Evolutionary conservation across 805 yeast genomes (phyloP), one percentile per base, ranked within the genome.

Genomic region (Saccharomycopsis olivae): DNA sequence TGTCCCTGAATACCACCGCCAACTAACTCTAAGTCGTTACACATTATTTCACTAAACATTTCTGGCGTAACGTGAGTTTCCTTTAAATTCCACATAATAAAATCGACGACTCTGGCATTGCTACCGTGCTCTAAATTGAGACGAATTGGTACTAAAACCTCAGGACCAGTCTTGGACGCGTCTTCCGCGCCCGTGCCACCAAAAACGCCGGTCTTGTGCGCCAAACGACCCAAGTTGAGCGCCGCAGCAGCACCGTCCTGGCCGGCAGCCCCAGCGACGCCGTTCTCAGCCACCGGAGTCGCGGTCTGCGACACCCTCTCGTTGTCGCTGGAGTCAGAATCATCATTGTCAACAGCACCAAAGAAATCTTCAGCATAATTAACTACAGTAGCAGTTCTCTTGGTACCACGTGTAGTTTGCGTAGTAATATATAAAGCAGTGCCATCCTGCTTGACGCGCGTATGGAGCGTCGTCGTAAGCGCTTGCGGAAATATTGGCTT

Each of bases 1-100:
- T 71, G 75, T 33, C 64, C 59, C 49, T 80, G 85, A 40, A 76
- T 67, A 6, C 71, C 64, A 20, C 62, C 69, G n/a, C n/a, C n/a
- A 3, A 94, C 84, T 29, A 92, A 69, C 44, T 87, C 96, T 48
- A 92, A 65, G 50, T 92, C 98, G 40, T 74, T 72, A 52, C 94
- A 78, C 51, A 88, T 71, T 20, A 85, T 71, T 11, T 72, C 64
- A 0, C 96, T 89, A 61, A 76, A 70, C 42, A 76, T 73, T 44
- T 76, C 83, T 1, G 94, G 94, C 2, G 85, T 73, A 18, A 81
- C 60, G 18, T 77, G 63, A 3, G 68, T 57, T 49, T 81, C 88
- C 51, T 74, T 68, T 24, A 75, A 47, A 51, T 82, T 81, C 92
- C 92, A 82, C 69, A 82, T 62, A 50, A 82, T 73, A 43, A 73